Conservation (phyloP, 768 basidiomycete species). For the Rhodotorula diobovata region DNA sequence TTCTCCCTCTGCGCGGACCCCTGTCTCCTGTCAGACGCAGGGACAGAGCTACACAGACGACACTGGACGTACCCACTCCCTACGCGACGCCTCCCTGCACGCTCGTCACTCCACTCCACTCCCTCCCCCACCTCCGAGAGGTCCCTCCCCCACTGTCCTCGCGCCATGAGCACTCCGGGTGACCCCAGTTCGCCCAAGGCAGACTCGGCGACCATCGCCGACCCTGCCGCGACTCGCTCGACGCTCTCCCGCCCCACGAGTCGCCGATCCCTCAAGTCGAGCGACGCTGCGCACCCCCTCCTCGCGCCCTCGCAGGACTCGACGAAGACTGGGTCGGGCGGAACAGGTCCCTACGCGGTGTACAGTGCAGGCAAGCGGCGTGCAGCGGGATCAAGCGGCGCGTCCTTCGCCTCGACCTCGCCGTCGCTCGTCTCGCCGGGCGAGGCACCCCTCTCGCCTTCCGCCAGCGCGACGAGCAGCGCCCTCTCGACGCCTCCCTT, state of each 20-base stretch:
- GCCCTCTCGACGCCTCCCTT: constrained; percentile 16
- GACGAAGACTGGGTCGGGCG: too few species aligned
- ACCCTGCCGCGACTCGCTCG: neutral
- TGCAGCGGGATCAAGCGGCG: neutral
- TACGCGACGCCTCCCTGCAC: neutral
- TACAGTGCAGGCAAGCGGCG: constrained; percentile 8
- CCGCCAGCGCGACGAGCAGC: constrained; percentile 1
- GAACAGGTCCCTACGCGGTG: neutral
- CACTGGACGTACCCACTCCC: too few species aligned
- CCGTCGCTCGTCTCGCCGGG: constrained; percentile 1
- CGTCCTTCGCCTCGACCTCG: neutral
- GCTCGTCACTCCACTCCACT: neutral
- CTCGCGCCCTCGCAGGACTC: neutral
- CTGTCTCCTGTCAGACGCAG: too few species aligned
- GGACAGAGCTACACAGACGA: too few species aligned
- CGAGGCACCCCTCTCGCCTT: neutral
- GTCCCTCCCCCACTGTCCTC: neutral
- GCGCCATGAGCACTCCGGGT: neutral
- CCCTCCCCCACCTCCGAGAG: neutral
- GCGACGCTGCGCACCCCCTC: constrained; percentile 5
- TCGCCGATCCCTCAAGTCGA: neutral
- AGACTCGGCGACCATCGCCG: neutral
- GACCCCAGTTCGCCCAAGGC: too few species aligned
- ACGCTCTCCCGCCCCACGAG: constrained; percentile 1
- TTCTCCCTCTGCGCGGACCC: too few species aligned